Percentiles rank a stretch among this genome's conserved stretches.
These are phyloP conservation scores for Xanthoconium stramineum DNA, from an alignment of 768 basidiomycete species.

Conservation along the genomic window DNA sequence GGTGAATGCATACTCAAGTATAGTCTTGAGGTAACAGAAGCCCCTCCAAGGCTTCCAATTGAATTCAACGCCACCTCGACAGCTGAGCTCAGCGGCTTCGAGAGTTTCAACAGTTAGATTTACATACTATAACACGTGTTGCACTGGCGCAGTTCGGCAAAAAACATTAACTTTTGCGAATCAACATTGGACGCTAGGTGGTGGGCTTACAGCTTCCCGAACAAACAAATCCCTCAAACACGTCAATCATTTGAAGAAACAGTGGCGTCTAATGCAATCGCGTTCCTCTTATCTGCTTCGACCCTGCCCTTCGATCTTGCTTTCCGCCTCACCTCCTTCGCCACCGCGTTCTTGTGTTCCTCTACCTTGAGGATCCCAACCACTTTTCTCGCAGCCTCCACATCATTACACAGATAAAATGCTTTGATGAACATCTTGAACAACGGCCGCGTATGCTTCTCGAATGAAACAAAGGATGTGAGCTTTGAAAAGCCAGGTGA, in stretches of 20 bases:
- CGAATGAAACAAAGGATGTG: conserved; percentile 47
- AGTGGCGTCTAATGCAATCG: background rate
- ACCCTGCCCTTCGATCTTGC: conserved; percentile 22
- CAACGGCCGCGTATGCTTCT: conserved; percentile 61
- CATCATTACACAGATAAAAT: conserved; percentile 55
- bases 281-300: conserved; percentile 7
- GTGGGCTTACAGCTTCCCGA: background rate
- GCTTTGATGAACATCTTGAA: conserved; percentile 73
- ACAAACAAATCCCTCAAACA: background rate
- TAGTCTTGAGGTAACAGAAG: background rate
- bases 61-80: no score
- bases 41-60: background rate
- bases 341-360: conserved; percentile 6
- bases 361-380: conserved; percentile 54
- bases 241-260: conserved; percentile 8
- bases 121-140: background rate
- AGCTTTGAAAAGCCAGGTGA: conserved; percentile 36
- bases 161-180: background rate
- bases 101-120: background rate
- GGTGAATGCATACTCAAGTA: background rate
- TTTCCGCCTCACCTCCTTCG: conserved; percentile 15
- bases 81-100: background rate
- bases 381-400: conserved; percentile 48
- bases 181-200: background rate
- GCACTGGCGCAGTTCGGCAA: background rate